phyloP scores from a whole-genome alignment of 2,329 filamentous ascomycete species.

The Colletotrichum sp. region DNA sequence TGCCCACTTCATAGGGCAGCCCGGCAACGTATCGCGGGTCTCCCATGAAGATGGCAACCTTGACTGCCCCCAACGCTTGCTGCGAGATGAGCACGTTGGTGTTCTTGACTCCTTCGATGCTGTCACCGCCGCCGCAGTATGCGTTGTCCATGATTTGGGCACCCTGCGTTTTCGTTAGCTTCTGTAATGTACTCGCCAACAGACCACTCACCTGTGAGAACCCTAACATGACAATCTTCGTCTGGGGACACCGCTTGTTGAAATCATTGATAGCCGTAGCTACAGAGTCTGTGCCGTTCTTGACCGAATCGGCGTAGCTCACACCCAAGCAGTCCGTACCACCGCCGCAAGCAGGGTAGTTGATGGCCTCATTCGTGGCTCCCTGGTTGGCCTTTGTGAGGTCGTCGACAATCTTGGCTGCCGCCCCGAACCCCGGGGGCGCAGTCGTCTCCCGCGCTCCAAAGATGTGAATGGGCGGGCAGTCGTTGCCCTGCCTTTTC shows the following conservation, averaged over 20 bases:
- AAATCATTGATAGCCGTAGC: slow-evolving; percentile 64
- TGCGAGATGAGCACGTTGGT: slow-evolving; percentile 48
- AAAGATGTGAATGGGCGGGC: slow-evolving; percentile 49
- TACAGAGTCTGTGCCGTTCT: slow-evolving; percentile 63
- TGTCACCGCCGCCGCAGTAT: slow-evolving; percentile 63
- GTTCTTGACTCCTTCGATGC: slow-evolving; percentile 47
- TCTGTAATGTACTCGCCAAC: not conserved
- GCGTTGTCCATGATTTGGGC: slow-evolving; percentile 70
- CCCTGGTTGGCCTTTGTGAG: slow-evolving; percentile 53
- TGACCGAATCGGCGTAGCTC: slow-evolving; percentile 64
- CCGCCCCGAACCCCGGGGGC: slow-evolving; percentile 56
- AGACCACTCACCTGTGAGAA: slow-evolving; percentile 60
- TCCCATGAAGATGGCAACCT: slow-evolving; percentile 70
- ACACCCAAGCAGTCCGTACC: slow-evolving; percentile 61
- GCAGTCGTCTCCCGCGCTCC: slow-evolving; percentile 55
- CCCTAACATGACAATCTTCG: slow-evolving; percentile 64
- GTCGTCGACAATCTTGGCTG: slow-evolving; percentile 54
- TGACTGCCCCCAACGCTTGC: slow-evolving; percentile 58
- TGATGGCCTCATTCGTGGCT: slow-evolving; percentile 59
- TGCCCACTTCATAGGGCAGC: slow-evolving; percentile 64
- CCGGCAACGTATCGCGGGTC: slow-evolving; percentile 63
- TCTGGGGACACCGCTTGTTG: slow-evolving; percentile 59
- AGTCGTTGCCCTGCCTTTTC: slow-evolving; percentile 23
- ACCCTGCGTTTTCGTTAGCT: slow-evolving; percentile 43
- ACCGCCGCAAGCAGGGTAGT: slow-evolving; percentile 68